phyloP scores from a whole-genome alignment of 768 basidiomycete species.

The Boletus coccyginus region DNA sequence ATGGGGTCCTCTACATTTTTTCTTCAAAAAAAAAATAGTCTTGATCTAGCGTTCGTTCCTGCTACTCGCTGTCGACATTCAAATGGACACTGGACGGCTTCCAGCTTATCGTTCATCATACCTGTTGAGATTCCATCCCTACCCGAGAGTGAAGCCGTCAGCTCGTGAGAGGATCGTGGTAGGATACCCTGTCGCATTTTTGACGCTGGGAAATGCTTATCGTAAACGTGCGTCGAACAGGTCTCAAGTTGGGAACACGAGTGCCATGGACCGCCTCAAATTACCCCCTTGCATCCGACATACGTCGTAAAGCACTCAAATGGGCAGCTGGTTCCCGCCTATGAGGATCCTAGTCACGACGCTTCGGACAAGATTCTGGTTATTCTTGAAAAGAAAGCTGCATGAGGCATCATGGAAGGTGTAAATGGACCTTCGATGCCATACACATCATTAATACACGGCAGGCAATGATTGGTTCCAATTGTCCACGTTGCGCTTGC shows the following conservation, averaged over 20 bases:
- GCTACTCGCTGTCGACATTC: neutral
- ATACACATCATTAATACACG: too few relatives aligned
- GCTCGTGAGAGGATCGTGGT: conserved; percentile 27
- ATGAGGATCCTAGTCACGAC: too few relatives aligned
- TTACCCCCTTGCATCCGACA: neutral
- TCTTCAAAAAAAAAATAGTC: too few relatives aligned
- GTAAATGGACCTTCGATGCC: too few relatives aligned
- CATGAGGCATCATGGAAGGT: too few relatives aligned
- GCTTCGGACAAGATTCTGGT: too few relatives aligned
- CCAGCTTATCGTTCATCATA: conserved; percentile 31
- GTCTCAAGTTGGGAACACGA: neutral
- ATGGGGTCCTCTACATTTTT: conserved; percentile 5
- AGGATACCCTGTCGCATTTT: conserved; percentile 1
- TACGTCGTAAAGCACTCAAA: too few relatives aligned
- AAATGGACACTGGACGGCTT: conserved; percentile 16
- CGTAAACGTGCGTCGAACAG: conserved; percentile 7
- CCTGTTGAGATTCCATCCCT: conserved; percentile 28
- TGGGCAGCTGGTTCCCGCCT: too few relatives aligned
- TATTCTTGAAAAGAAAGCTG: too few relatives aligned
- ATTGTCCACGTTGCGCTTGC: too few relatives aligned
- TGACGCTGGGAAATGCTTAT: conserved; percentile 11
- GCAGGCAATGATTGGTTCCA: too few relatives aligned
- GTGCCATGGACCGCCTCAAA: neutral
- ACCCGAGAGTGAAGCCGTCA: conserved; percentile 23
- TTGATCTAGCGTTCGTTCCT: neutral